Evolutionary conservation across 176 grass and related monocot genomes (phyloP).

Genomic region (Bonia amplexicaulis): DNA sequence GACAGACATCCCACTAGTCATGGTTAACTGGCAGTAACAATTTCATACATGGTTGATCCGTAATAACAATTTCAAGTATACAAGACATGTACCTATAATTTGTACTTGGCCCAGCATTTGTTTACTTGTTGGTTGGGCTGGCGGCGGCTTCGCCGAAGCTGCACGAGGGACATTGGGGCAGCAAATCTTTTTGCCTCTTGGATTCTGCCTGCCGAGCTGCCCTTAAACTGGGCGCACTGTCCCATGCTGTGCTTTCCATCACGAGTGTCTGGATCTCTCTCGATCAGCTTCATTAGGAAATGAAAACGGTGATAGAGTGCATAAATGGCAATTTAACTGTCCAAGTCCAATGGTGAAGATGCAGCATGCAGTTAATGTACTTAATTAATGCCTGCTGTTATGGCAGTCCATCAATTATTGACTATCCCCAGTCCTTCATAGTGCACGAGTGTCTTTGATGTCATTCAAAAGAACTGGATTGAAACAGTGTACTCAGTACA

Average conservation of each 20-base stretch:
- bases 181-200: constrained; percentile 11
- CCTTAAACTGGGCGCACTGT: constrained; percentile 10
- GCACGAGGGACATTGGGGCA: no score
- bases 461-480: background rate
- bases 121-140: constrained; percentile 15
- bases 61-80: background rate
- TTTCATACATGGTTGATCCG: background rate
- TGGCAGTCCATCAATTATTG: background rate
- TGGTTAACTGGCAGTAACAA: background rate
- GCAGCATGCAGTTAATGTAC: background rate
- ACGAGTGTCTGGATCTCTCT: constrained; percentile 9
- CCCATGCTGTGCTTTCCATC: constrained; percentile 10
- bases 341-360: background rate
- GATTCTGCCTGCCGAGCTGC: constrained; percentile 20
- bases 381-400: background rate
- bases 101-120: constrained; percentile 1
- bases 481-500: background rate
- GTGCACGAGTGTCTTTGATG: background rate
- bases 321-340: background rate
- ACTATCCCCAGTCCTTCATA: background rate
- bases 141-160: no score
- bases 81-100: background rate
- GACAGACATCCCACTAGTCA: background rate
- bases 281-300: constrained; percentile 9
- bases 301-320: background rate